Percentiles rank a stretch among this genome's conserved stretches.
Conservation (phyloP, 2,329 filamentous ascomycete species). For the Aspergillus sp. region DNA sequence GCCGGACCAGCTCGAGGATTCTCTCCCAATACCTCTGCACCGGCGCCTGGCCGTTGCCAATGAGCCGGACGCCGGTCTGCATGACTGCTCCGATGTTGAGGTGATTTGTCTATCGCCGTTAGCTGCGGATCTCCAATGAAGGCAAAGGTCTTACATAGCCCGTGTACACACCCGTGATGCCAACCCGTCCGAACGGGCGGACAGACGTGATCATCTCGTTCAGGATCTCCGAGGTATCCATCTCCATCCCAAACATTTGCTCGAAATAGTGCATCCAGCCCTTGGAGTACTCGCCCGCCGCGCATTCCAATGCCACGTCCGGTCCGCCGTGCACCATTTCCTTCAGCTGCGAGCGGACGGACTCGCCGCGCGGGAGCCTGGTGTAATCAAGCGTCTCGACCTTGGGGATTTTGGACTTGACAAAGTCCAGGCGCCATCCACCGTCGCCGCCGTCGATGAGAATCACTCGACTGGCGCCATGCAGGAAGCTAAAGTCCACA, state of each 20-base stretch:
- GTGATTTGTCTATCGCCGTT: constrained; percentile 54
- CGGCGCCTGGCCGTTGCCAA: constrained; percentile 59
- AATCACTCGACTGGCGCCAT: constrained; percentile 67
- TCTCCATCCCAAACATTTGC: constrained; percentile 59
- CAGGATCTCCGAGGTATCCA: constrained; percentile 62
- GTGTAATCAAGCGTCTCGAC: constrained; percentile 62
- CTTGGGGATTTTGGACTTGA: constrained; percentile 56
- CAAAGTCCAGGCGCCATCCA: constrained; percentile 55
- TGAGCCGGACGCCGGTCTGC: constrained; percentile 76
- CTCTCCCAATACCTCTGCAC: constrained; percentile 79
- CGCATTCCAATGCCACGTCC: constrained; percentile 63
- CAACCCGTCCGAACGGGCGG: constrained; percentile 53
- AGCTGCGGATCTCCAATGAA: constrained; percentile 1
- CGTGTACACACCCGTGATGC: constrained; percentile 64
- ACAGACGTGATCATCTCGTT: constrained; percentile 48
- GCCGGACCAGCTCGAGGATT: constrained; percentile 58
- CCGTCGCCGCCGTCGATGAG: constrained; percentile 63
- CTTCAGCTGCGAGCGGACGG: constrained; percentile 63
- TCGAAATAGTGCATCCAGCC: constrained; percentile 54
- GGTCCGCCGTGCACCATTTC: constrained; percentile 65
- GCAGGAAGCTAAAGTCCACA: constrained; percentile 56
- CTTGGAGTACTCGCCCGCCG: constrained; percentile 55
- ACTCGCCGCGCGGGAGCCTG: constrained; percentile 51
- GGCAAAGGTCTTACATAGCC: constrained; percentile 40
- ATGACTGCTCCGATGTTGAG: constrained; percentile 78